Conservation (phyloP, 768 basidiomycete species). For the Boletus reticuloceps region DNA sequence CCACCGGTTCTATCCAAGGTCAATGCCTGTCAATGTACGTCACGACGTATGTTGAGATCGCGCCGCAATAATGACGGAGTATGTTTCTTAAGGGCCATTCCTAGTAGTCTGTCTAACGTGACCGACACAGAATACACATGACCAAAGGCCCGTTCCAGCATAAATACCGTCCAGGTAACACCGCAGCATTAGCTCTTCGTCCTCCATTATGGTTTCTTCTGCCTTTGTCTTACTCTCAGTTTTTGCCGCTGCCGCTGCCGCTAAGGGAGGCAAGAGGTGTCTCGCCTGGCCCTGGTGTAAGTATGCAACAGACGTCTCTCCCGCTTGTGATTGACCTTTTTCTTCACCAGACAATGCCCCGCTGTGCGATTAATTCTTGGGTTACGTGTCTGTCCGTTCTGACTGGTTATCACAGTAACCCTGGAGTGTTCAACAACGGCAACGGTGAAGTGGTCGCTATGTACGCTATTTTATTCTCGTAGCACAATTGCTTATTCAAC, state of each 20-base stretch:
- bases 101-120: neutral
- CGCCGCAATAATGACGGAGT: neutral
- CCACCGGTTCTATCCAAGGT: neutral
- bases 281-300: conserved; percentile 37
- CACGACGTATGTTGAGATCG: neutral
- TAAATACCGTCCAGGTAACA: conserved; percentile 10
- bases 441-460: conserved; percentile 34
- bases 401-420: conserved; percentile 19
- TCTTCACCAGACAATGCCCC: conserved; percentile 23
- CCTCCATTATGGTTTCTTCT: conserved; percentile 17
- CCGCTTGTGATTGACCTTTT: neutral
- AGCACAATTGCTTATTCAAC: neutral
- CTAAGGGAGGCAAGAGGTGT: conserved; percentile 36
- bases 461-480: conserved; percentile 12
- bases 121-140: neutral
- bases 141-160: neutral
- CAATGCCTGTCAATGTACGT: neutral
- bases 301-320: neutral
- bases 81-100: neutral
- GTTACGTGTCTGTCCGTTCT: neutral
- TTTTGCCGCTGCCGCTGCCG: conserved; percentile 10
- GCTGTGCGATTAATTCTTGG: conserved; percentile 22
- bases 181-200: neutral
- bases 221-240: conserved; percentile 15
- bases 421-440: conserved; percentile 33